A percentile compares a stretch with the other conserved stretches of the same genome.
These are phyloP conservation scores for Colletotrichum tropicale DNA, from an alignment of 2,329 filamentous ascomycete genomes.

Conservation along the genomic window DNA sequence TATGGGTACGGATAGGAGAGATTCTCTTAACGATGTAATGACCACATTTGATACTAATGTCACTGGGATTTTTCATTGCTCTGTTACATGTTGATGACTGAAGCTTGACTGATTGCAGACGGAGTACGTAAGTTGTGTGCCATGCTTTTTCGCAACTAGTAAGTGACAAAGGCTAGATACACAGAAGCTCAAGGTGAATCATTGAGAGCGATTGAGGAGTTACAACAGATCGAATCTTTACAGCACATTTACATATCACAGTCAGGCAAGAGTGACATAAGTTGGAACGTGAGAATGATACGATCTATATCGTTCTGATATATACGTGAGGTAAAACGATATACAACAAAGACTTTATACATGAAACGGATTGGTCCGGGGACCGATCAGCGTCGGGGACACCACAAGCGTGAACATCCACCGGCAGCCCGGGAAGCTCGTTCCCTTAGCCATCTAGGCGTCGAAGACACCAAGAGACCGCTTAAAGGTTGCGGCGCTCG, in stretches of 20 bases:
- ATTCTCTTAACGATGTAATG: background rate
- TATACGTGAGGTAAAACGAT: conserved; percentile 14
- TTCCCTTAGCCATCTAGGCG: background rate
- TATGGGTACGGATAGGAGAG: background rate
- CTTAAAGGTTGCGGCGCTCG: conserved; percentile 17
- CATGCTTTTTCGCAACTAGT: background rate
- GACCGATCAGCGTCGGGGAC: background rate
- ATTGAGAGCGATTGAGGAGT: accelerated
- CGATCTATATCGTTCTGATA: conserved; percentile 12
- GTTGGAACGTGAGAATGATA: conserved; percentile 2
- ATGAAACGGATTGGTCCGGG: conserved; percentile 5
- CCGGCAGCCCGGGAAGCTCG: background rate
- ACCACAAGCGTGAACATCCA: background rate
- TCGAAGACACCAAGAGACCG: background rate
- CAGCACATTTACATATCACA: background rate
- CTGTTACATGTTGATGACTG: accelerated
- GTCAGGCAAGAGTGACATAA: no score
- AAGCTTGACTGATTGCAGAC: background rate
- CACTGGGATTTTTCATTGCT: background rate
- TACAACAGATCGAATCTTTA: background rate
- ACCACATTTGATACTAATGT: background rate
- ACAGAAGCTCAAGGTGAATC: background rate
- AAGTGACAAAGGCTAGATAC: accelerated
- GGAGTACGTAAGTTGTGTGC: background rate
- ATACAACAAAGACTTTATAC: conserved; percentile 17